Evolutionary conservation across 176 grass and related monocot species (phyloP).

Genomic region (Triticum dicoccoides): DNA sequence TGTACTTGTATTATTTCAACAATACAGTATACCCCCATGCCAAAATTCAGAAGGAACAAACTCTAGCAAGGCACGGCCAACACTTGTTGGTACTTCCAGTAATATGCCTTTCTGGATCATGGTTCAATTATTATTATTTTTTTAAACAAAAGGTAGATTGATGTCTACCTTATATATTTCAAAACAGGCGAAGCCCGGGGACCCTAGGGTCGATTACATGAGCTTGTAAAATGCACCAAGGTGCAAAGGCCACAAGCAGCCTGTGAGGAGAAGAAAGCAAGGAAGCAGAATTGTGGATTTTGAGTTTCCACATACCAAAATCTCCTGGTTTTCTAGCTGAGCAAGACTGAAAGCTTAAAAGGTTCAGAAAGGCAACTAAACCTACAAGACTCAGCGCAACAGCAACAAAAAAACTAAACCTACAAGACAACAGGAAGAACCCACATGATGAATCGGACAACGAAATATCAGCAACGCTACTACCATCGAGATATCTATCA

Average conservation of each 20-base stretch:
- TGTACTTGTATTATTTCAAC: background rate
- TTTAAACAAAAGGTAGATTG: no score
- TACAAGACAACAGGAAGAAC: background rate
- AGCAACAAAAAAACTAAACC: no score
- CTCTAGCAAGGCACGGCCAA: background rate
- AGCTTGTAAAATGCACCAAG: no score
- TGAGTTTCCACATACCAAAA: background rate
- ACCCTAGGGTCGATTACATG: no score
- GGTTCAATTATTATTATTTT: background rate
- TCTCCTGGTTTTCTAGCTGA: background rate
- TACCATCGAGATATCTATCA: background rate
- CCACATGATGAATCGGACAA: background rate
- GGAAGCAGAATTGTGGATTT: background rate
- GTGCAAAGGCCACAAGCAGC: no score
- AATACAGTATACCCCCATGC: background rate
- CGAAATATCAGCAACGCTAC: background rate
- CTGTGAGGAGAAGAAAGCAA: no score
- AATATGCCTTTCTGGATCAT: background rate
- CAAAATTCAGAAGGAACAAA: background rate
- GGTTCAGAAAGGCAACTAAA: background rate
- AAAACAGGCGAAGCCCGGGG: no score
- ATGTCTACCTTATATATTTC: no score
- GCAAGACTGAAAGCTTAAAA: background rate
- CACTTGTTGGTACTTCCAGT: background rate
- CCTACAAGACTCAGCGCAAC: background rate